Evolutionary conservation across 768 basidiomycete genomes (phyloP).

Genomic region (Pleurotus eryngii): DNA sequence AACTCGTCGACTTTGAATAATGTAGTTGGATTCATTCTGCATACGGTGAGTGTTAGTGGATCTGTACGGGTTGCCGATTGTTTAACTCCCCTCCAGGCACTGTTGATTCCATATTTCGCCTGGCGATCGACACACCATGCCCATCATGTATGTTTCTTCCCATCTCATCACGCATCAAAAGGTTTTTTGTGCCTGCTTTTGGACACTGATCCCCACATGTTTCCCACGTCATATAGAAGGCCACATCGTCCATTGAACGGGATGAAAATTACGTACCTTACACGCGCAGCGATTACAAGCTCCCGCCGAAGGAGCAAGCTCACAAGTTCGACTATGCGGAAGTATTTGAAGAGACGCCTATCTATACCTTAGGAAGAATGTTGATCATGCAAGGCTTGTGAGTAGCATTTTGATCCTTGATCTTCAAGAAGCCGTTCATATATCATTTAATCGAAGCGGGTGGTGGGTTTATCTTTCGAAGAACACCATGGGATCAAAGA

Average conservation of each 20-base stretch:
- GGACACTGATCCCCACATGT: background rate
- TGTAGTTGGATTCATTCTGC: constrained; percentile 44
- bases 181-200: background rate
- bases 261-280: constrained; percentile 75
- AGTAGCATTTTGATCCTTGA: constrained; percentile 12
- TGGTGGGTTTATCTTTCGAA: constrained; percentile 34
- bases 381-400: constrained; percentile 47
- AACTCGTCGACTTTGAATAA: constrained; percentile 34
- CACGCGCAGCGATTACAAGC: constrained; percentile 34
- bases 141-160: constrained; percentile 49
- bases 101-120: constrained; percentile 58
- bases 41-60: constrained; percentile 29
- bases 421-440: no score
- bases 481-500: constrained; percentile 47
- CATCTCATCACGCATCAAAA: background rate
- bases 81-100: constrained; percentile 27
- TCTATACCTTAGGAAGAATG: constrained; percentile 39
- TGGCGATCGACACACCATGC: constrained; percentile 69
- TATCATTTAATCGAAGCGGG: constrained; percentile 20
- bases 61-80: constrained; percentile 13
- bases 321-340: constrained; percentile 42
- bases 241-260: constrained; percentile 70
- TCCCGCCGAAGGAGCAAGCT: constrained; percentile 36
- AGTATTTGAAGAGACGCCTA: constrained; percentile 50
- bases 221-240: constrained; percentile 32